These are phyloP conservation scores for Mycena belliarum DNA, from an alignment of 768 basidiomycete genomes.

Conservation along the genomic window DNA sequence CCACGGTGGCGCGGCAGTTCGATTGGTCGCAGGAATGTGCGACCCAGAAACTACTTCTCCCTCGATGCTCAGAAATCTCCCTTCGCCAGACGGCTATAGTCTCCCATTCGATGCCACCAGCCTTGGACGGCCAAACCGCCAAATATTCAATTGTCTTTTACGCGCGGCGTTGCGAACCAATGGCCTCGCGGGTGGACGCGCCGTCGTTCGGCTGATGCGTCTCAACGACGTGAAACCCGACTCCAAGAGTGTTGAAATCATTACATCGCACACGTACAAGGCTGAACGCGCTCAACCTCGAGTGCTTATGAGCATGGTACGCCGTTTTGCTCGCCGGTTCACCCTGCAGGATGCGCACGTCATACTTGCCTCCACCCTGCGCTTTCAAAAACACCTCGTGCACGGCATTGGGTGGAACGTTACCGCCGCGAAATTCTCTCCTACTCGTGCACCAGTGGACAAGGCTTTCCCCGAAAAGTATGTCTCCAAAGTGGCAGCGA, in stretches of 20 bases:
- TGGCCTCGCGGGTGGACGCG: conserved; percentile 50
- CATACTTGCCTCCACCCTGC: conserved; percentile 53
- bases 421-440: conserved; percentile 40
- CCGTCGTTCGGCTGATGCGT: conserved; percentile 58
- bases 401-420: conserved; percentile 50
- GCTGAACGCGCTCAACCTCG: conserved; percentile 44
- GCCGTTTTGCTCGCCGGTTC: conserved; percentile 46
- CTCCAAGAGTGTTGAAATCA: conserved; percentile 51
- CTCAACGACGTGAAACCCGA: conserved; percentile 51
- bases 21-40: conserved; percentile 52
- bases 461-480: conserved; percentile 20
- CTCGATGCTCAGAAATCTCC: conserved; percentile 29
- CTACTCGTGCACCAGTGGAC: conserved; percentile 22
- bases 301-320: conserved; percentile 49
- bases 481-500: conserved; percentile 27
- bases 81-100: conserved; percentile 19
- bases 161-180: conserved; percentile 46
- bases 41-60: conserved; percentile 27
- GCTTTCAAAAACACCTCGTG: conserved; percentile 48
- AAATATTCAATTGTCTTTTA: conserved; percentile 65
- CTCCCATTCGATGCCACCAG: conserved; percentile 33
- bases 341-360: conserved; percentile 61
- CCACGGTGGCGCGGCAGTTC: conserved; percentile 50
- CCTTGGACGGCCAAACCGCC: conserved; percentile 37
- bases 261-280: conserved; percentile 54